These are phyloP conservation scores for Rhododendron simsii DNA, from an alignment of 148 eudicot species.

Conservation along the genomic window DNA sequence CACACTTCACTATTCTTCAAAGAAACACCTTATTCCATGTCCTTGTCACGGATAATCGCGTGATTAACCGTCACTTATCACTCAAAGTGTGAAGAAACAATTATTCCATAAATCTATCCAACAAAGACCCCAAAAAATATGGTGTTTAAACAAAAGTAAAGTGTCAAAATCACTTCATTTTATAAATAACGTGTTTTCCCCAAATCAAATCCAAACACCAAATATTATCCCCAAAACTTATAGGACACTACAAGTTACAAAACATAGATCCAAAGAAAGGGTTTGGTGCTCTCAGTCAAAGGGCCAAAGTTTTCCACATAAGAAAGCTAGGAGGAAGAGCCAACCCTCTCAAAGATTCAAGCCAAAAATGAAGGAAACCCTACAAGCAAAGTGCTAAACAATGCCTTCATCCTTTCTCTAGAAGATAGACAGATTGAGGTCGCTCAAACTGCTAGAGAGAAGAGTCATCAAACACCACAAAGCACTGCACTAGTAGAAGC, in stretches of 20 bases:
- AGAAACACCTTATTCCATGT: not conserved
- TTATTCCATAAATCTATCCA: too few relatives aligned
- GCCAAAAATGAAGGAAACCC: not conserved
- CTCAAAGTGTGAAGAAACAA: too few relatives aligned
- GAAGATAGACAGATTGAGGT: not conserved
- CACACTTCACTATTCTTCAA: too few relatives aligned
- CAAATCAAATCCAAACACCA: too few relatives aligned
- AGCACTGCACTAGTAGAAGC: not conserved
- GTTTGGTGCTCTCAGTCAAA: conserved; percentile 7
- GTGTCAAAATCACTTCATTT: too few relatives aligned
- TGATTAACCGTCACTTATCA: not conserved
- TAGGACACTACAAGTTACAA: too few relatives aligned
- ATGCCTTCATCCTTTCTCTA: conserved; percentile 17
- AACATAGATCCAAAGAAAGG: not conserved
- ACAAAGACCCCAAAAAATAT: too few relatives aligned
- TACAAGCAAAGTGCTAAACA: conserved; percentile 1
- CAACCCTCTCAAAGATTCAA: conserved; percentile 4
- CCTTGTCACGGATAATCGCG: not conserved
- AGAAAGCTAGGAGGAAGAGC: conserved; percentile 10
- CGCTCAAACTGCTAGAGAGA: conserved; percentile 2
- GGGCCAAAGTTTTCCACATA: conserved; percentile 29
- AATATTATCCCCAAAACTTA: too few relatives aligned
- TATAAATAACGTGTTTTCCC: too few relatives aligned
- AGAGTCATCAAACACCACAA: conserved; percentile 27
- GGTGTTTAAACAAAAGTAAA: too few relatives aligned